Evolutionary conservation across 2,329 filamentous ascomycete genomes (phyloP).

Genomic region (Fusarium luffae): DNA sequence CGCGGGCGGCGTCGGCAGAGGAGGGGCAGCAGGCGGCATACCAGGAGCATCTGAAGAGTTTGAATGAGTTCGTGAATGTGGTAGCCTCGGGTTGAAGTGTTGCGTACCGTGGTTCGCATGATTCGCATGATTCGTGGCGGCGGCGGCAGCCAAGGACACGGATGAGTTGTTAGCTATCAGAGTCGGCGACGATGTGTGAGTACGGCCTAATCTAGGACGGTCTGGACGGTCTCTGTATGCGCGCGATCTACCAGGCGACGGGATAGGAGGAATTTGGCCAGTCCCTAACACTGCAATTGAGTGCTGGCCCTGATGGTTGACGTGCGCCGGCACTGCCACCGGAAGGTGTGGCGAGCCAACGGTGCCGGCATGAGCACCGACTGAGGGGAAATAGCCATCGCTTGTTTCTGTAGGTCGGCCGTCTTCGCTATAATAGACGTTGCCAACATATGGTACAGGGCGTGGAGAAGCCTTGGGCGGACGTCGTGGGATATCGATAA

Average conservation of each 20-base stretch:
- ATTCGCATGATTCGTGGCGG: conserved; percentile 49
- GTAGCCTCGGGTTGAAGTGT: conserved; percentile 53
- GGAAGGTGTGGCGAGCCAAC: conserved; percentile 56
- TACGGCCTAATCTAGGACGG: conserved; percentile 71
- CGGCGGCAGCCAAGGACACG: conserved; percentile 48
- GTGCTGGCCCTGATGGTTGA: conserved; percentile 56
- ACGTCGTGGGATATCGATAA: conserved; percentile 87
- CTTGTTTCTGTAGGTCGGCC: conserved; percentile 73
- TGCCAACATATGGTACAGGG: conserved; percentile 50
- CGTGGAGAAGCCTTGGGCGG: conserved; percentile 80
- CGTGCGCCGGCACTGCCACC: conserved; percentile 53
- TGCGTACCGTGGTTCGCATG: conserved; percentile 48
- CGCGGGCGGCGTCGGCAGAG: conserved; percentile 63
- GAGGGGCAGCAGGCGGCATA: conserved; percentile 60
- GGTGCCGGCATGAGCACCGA: conserved; percentile 57
- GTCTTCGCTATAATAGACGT: conserved; percentile 71
- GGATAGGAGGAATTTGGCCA: conserved; percentile 81
- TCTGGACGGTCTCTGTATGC: conserved; percentile 66
- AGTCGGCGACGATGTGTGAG: conserved; percentile 85
- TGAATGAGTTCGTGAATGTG: conserved; percentile 69
- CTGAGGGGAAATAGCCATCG: conserved; percentile 84
- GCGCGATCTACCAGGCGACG: conserved; percentile 78
- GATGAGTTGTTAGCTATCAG: conserved; percentile 63
- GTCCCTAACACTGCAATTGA: conserved; percentile 85
- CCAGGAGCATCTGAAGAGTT: conserved; percentile 65